These are phyloP conservation scores for Lachnellula hyalina DNA, from an alignment of 2,329 filamentous ascomycete species.

Conservation along the genomic window DNA sequence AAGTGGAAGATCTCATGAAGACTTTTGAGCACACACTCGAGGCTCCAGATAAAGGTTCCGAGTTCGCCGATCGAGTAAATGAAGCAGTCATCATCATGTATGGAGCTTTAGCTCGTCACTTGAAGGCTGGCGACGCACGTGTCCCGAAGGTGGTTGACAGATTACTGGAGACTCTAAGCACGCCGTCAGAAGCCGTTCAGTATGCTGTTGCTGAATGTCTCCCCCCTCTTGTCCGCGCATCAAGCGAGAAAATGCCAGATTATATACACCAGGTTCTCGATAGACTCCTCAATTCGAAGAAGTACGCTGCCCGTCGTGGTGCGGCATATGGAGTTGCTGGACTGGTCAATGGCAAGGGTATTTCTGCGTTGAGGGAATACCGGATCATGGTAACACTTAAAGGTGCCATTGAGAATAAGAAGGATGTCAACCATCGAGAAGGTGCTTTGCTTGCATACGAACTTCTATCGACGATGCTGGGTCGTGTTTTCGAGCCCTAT, in stretches of 20 bases:
- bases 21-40: constrained; percentile 87
- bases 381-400: constrained; percentile 78
- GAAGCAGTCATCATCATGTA: constrained; percentile 98
- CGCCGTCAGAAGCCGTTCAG: constrained; percentile 93
- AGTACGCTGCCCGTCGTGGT: constrained; percentile 86
- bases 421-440: constrained; percentile 82
- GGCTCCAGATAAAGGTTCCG: constrained; percentile 73
- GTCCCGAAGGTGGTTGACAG: constrained; percentile 84
- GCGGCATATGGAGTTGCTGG: constrained; percentile 93
- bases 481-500: constrained; percentile 89
- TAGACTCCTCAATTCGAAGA: constrained; percentile 78
- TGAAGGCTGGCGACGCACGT: constrained; percentile 78
- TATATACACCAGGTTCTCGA: constrained; percentile 81
- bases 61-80: constrained; percentile 83
- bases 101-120: constrained; percentile 83
- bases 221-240: constrained; percentile 81
- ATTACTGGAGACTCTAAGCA: constrained; percentile 80
- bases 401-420: constrained; percentile 89
- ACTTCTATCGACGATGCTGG: constrained; percentile 78
- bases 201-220: constrained; percentile 93
- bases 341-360: constrained; percentile 81
- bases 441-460: constrained; percentile 88
- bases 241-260: constrained; percentile 67
- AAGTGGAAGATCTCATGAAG: constrained; percentile 87
- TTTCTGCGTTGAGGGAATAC: constrained; percentile 75